These are phyloP conservation scores for Allomyces arbusculus DNA, from an alignment of 192 early-diverging fungal species.

Conservation along the genomic window DNA sequence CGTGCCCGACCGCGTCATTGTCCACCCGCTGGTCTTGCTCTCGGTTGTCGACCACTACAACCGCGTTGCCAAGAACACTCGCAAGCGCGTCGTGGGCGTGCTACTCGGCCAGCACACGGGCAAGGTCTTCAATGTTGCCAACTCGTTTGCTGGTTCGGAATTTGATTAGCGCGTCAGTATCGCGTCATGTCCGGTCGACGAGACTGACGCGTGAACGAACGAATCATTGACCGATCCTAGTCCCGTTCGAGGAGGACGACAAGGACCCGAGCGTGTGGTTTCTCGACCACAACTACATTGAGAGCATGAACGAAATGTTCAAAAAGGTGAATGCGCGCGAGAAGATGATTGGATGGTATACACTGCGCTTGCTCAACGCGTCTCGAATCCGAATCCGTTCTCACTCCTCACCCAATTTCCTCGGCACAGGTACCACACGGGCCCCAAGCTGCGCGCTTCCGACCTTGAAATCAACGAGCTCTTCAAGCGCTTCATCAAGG, in stretches of 20 bases:
- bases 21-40: constrained; percentile 94
- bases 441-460: constrained; percentile 85
- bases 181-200: not conserved
- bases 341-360: constrained; percentile 77
- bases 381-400: too few species aligned
- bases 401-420: too few species aligned
- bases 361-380: too few species aligned
- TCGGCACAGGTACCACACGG: constrained; percentile 57
- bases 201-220: not conserved
- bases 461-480: constrained; percentile 97
- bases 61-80: constrained; percentile 80
- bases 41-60: constrained; percentile 99
- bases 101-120: constrained; percentile 77
- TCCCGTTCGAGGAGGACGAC: constrained; percentile 98
- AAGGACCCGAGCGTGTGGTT: constrained; percentile 97
- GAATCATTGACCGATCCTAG: constrained; percentile 19
- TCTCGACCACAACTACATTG: constrained; percentile 97
- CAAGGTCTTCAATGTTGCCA: constrained; percentile 82
- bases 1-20: constrained; percentile 32
- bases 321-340: constrained; percentile 98
- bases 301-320: constrained; percentile 99
- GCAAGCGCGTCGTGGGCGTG: constrained; percentile 91
- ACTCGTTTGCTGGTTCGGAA: constrained; percentile 80
- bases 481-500: constrained; percentile 83
- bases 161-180: too few species aligned